Conservation (phyloP, 805 yeast species). For the Cyberlindnera xylosilytica region DNA sequence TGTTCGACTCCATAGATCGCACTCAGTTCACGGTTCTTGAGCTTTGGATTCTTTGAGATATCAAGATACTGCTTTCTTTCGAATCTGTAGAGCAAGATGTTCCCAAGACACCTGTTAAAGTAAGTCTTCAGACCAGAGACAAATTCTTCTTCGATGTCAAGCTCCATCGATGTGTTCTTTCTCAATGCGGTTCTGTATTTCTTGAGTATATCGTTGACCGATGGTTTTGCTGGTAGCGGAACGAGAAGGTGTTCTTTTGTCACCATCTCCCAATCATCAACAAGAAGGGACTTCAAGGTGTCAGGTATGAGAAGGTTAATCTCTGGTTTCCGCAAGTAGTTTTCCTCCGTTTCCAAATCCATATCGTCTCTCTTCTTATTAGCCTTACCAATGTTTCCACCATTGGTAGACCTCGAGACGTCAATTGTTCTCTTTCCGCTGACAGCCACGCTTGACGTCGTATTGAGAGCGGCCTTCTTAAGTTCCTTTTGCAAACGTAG, state of each 20-base stretch:
- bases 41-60: constrained; percentile 36
- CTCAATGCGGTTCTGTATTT: constrained; percentile 39
- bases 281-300: constrained; percentile 63
- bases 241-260: constrained; percentile 77
- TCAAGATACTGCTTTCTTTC: constrained; percentile 73
- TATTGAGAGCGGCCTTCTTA: constrained; percentile 42
- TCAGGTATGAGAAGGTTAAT: constrained; percentile 60
- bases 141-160: constrained; percentile 60
- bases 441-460: constrained; percentile 23
- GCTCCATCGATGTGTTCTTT: constrained; percentile 32
- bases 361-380: constrained; percentile 28
- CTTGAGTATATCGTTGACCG: constrained; percentile 51
- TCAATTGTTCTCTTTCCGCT: constrained; percentile 17
- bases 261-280: constrained; percentile 91
- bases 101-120: constrained; percentile 71
- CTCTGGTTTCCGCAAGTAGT: constrained; percentile 31
- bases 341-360: constrained; percentile 32
- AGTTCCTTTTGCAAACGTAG: constrained; percentile 58
- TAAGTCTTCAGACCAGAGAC: constrained; percentile 65
- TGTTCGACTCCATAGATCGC: constrained; percentile 80
- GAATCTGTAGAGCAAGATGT: constrained; percentile 66
- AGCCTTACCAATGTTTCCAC: constrained; percentile 16
- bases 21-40: constrained; percentile 34
- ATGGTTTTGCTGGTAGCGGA: constrained; percentile 55
- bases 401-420: constrained; percentile 12